Evolutionary conservation across 257 asterid genomes (phyloP), one percentile per base, ranked within the genome.

Genomic region (Gynochthodes officinalis): DNA sequence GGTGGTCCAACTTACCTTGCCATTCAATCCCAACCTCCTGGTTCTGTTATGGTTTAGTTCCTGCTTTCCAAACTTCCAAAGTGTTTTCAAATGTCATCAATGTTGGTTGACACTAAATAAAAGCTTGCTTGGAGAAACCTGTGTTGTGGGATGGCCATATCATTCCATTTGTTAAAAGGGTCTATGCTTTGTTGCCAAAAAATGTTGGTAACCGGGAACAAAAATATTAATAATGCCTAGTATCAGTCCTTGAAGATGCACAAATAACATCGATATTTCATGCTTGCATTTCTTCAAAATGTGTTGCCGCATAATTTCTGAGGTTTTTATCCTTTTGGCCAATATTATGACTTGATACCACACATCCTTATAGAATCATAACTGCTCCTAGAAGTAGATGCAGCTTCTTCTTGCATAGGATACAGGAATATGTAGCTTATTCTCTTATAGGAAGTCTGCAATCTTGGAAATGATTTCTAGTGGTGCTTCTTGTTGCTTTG

Each of bases 11-110:
- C 99, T 6, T 77, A 90, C 79, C 88, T 94, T 63, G 99, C 99
- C 55, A 94, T 94, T 79, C 99, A 91, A 80, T 94, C 99, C 69
- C 99, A 94, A 61, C 99, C 99, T 0, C 99, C 99, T 50, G 99
- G 99, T 63, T 91, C 99, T 7, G 97, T 94, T 71, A 89, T 89
- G 99, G 98, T 93, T 71, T 23, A 54, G 49, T 74, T 70, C 57
- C 7, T 2, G 43, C 67, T 77, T 11, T 65, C 37, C 30, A 58
- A 61, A 15, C 18, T 66, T 64, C 40, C n/a, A 21, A 42, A 61
- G 27, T 37, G 9, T 8, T 74, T 39, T 18, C 57, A 43, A 42
- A 39, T 39, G 25, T 64, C 16, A 15, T 71, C 58, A 27, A 15
- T 55, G 19, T 23, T 69, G 1, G 7, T 27, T 12, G 15, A n/a